Percentiles rank a stretch among this genome's conserved stretches.
These are phyloP conservation scores for Xylaria scruposa DNA, from an alignment of 495 filamentous ascomycete genomes.

Conservation along the genomic window DNA sequence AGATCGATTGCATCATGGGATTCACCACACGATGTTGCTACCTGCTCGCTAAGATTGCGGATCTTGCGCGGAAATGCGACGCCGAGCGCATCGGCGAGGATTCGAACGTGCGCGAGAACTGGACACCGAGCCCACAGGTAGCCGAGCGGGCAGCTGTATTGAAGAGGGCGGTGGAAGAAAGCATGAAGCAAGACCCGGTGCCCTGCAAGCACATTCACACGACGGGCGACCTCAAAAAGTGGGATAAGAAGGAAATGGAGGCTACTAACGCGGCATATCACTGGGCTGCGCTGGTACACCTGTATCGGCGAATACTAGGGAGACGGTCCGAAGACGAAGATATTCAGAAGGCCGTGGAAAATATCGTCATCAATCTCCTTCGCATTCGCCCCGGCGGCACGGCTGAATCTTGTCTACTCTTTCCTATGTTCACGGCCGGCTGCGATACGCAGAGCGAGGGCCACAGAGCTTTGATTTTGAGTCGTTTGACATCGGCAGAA, in stretches of 20 bases:
- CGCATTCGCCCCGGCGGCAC: slow-evolving; percentile 69
- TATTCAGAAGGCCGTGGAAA: slow-evolving; percentile 68
- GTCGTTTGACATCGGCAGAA: slow-evolving; percentile 73
- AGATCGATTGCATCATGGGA: slow-evolving; percentile 82
- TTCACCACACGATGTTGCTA: slow-evolving; percentile 74
- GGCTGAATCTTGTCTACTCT: slow-evolving; percentile 77
- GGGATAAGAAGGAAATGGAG: slow-evolving; percentile 69
- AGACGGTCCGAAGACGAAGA: slow-evolving; percentile 59
- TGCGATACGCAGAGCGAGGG: slow-evolving; percentile 68
- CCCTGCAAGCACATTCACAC: slow-evolving; percentile 57
- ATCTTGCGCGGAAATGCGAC: slow-evolving; percentile 75
- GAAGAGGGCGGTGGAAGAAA: slow-evolving; percentile 58
- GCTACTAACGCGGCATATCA: slow-evolving; percentile 85
- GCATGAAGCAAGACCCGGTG: slow-evolving; percentile 47
- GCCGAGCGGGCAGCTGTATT: slow-evolving; percentile 62
- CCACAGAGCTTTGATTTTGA: slow-evolving; percentile 67
- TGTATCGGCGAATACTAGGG: slow-evolving; percentile 74
- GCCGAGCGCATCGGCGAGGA: slow-evolving; percentile 60
- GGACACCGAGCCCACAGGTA: slow-evolving; percentile 64
- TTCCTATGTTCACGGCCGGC: slow-evolving; percentile 85
- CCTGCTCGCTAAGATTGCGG: slow-evolving; percentile 76
- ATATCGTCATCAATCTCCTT: slow-evolving; percentile 68
- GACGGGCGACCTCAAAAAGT: slow-evolving; percentile 53
- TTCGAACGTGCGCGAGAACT: slow-evolving; percentile 46
- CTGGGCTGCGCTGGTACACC: slow-evolving; percentile 78